These are phyloP conservation scores for Jatropha curcas DNA, from an alignment of 345 rosid species.

Conservation along the genomic window DNA sequence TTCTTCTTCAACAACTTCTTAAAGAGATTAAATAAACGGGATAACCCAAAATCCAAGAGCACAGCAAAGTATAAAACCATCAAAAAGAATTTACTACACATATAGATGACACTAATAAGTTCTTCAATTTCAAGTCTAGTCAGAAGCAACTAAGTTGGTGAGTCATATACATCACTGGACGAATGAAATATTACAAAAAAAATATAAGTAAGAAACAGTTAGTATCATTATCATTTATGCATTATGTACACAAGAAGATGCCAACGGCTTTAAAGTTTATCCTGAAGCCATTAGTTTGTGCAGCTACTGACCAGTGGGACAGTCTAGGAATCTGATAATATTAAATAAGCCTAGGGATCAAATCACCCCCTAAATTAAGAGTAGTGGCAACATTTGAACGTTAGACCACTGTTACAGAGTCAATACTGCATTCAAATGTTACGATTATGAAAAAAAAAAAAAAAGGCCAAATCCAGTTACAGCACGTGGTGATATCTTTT, in stretches of 20 bases:
- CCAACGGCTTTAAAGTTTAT: neutral
- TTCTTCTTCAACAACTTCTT: neutral
- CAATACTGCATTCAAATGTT: slow-evolving; percentile 10
- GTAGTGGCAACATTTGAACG: slow-evolving; percentile 10
- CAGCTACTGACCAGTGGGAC: neutral
- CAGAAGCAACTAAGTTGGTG: neutral
- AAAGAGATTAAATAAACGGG: neutral
- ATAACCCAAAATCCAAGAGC: neutral
- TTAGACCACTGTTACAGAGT: slow-evolving; percentile 34
- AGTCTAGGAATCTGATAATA: neutral
- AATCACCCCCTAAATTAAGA: slow-evolving; percentile 15
- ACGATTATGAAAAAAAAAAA: slow-evolving; percentile 9
- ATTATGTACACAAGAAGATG: neutral
- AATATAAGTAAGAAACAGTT: neutral
- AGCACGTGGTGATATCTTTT: slow-evolving; percentile 43
- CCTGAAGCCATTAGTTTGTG: neutral
- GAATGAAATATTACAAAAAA: neutral
- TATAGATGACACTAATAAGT: too few species aligned
- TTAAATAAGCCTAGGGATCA: neutral
- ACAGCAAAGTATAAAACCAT: slow-evolving; percentile 1
- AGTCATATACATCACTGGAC: neutral
- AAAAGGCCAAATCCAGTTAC: slow-evolving; percentile 24
- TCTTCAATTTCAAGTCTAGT: neutral
- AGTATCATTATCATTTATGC: neutral
- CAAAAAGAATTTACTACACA: neutral